These are phyloP conservation scores for Helichrysum umbraculigerum DNA, from an alignment of 129 eudicot genomes.

Conservation along the genomic window DNA sequence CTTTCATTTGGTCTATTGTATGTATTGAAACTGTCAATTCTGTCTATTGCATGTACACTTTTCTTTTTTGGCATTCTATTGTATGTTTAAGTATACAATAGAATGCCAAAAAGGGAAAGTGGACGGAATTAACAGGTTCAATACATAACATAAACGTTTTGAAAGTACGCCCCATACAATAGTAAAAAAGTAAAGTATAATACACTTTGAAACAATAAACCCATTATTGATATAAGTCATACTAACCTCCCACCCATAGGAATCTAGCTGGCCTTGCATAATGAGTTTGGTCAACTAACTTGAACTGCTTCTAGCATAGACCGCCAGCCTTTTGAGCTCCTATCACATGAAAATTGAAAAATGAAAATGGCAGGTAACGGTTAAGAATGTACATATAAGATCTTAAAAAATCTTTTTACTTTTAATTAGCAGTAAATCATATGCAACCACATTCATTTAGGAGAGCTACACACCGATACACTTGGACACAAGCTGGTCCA, in stretches of 20 bases:
- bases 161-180: too few relatives aligned
- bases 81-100: too few relatives aligned
- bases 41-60: too few relatives aligned
- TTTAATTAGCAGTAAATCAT: neutral
- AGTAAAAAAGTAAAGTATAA: too few relatives aligned
- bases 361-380: neutral
- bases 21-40: too few relatives aligned
- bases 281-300: constrained; percentile 67
- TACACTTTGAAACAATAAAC: too few relatives aligned
- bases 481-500: constrained; percentile 79
- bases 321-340: constrained; percentile 83
- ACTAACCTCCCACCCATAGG: constrained; percentile 87
- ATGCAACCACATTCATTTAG: neutral
- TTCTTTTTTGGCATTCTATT: too few relatives aligned
- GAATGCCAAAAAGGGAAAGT: too few relatives aligned
- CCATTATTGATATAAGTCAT: neutral
- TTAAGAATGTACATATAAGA: neutral
- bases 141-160: too few relatives aligned
- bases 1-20: too few relatives aligned
- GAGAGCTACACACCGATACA: constrained; percentile 51
- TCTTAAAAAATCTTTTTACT: neutral
- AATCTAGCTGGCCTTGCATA: constrained; percentile 63
- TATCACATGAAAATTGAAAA: constrained; percentile 31
- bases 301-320: constrained; percentile 92
- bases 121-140: too few relatives aligned